Evolutionary conservation across 192 early-diverging fungal genomes (phyloP), one percentile per base, ranked within the genome.

Genomic region (Linnemannia zychae): DNA sequence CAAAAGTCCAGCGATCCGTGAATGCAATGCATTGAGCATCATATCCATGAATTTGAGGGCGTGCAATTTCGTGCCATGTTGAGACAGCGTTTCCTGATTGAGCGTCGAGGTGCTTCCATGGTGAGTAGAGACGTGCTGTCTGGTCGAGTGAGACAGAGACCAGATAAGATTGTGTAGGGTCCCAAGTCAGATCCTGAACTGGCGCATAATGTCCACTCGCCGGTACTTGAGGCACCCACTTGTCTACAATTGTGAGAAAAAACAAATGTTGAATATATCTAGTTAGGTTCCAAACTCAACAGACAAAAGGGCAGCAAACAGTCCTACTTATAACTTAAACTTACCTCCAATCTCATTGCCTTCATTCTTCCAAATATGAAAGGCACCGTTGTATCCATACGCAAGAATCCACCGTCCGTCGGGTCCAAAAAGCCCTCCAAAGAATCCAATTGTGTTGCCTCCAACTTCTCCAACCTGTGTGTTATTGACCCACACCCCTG

Each of bases 21-120:
- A 98, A 97, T 1, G 95, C 93, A 28, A 98, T 88, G 84, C 96
- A 97, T 47, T 96, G 92, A 72, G 98, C 88, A 82, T 98, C 96
- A 84, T 99, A 99, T 7, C 98, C 98, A 79, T 99, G 98, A 57
- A 99, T 95, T 88, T 99, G 98, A 38, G 98, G 96, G 13, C 98
- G 91, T 9, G 94, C 96, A 40, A 98, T 91, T 86, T 99, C 98
- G 87, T 96, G 96, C 97, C 97, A 98, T 12, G 93, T 90, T 1
- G 76, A 76, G 0, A 86, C 63, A 2, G 49, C 20, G n/a, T 78
- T 16, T 24, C 65, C 75, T n/a, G 67, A 31, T 18, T 78, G 33
- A 11, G 47, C 33, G 0, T 77, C 76, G 71, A 79, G 81, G 66
- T 87, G 82, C 37, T 80, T 90, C 95, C 97, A 96, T 31, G 92